phyloP scores from a whole-genome alignment of 2,329 filamentous ascomycete genomes.

The Polychaeton citri region DNA sequence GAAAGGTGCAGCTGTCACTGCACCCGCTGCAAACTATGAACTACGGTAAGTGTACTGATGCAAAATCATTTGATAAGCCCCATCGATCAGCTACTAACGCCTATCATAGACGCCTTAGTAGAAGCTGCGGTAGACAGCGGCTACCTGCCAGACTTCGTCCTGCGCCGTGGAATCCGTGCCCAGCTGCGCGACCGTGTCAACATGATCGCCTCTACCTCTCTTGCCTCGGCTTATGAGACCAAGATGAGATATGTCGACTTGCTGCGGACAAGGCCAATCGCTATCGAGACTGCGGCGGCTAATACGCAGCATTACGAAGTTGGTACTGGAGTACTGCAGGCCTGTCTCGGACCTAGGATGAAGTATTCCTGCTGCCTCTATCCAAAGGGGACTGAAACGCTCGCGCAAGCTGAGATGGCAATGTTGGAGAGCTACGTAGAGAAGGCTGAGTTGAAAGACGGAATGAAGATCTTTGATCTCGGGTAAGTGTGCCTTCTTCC shows the following conservation, averaged over 20 bases:
- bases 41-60: conserved; percentile 8
- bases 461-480: conserved; percentile 49
- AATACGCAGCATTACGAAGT: conserved; percentile 65
- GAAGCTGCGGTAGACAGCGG: conserved; percentile 52
- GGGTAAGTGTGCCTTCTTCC: conserved; percentile 30
- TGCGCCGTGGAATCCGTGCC: conserved; percentile 52
- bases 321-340: conserved; percentile 48
- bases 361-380: conserved; percentile 61
- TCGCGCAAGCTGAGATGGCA: conserved; percentile 51
- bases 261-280: conserved; percentile 49
- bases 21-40: conserved; percentile 6
- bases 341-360: conserved; percentile 54
- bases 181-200: conserved; percentile 49
- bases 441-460: conserved; percentile 45
- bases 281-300: conserved; percentile 51
- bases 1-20: background rate
- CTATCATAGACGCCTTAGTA: conserved; percentile 22
- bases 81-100: conserved; percentile 3
- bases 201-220: conserved; percentile 40
- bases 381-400: conserved; percentile 46
- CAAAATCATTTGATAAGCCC: background rate
- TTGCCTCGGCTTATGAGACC: conserved; percentile 39
- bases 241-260: conserved; percentile 52
- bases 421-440: conserved; percentile 53
- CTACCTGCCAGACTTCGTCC: conserved; percentile 48